Base-by-base conservation (phyloP, 2,329 filamentous ascomycete genomes). In the Lasiodiplodia theobromae region DNA sequence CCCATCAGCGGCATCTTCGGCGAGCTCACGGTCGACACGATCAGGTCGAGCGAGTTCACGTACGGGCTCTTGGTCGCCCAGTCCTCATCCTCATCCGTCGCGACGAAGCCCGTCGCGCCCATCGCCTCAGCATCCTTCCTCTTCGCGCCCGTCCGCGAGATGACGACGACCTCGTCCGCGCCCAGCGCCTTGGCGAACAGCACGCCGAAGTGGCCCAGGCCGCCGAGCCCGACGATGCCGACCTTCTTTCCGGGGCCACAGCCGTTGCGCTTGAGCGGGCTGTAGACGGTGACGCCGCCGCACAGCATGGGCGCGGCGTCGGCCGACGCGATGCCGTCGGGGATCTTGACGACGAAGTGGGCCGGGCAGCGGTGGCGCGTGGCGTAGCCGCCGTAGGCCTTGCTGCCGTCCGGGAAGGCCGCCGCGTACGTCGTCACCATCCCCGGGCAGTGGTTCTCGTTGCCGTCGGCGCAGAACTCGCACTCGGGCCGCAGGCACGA, bases 271-370 rank as follows among this genome's bases (percentile, higher is more conserved):
- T 86, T 85, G n/a, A 96, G 80, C 0, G 92, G 92, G 4, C 86
- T 86, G 76, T 87, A 96, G 0, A 90, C 86, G 0, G 92, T 96
- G 66, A 95, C 85, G 1, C 93, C 92, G 1, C 89, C 92, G 75
- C 92, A 95, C 34, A 95, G 84, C 82, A 95, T 88, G 1, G 92
- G 92, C 1, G 91, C 87, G 1, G 86, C 87, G 67, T 85, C 81
- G 10, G 82, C 83, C 25, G 80, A 83, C 1, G 78, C 73, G 34
- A 89, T 70, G 0, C 70, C 75, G 16, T 85, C 82, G 0, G 87
- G 87, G 68, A 89, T 88, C 73, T 80, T 84, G 73, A 88, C 79
- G 0, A 84, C 84, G 71, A 92, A 94, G 72, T 87, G 85, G 12
- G 79, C 81, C 0, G 85, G 84, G 0, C 83, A 84, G n/a, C 89